Evolutionary conservation across 2,329 filamentous ascomycete genomes (phyloP).

Genomic region (Dactylonectria macrodidyma): DNA sequence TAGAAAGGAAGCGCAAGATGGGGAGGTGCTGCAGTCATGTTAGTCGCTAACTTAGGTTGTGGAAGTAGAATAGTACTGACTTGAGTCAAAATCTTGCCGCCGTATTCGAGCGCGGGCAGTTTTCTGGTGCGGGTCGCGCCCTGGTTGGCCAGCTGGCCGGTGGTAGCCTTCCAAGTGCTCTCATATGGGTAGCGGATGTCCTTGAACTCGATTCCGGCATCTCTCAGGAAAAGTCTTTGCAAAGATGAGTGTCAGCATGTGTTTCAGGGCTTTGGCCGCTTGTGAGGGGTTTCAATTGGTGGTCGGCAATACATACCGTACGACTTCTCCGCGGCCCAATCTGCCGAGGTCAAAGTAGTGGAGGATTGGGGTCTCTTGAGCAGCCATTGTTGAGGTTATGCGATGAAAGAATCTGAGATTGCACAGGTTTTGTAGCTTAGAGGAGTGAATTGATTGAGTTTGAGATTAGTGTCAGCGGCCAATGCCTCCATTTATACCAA

Average conservation of each 20-base stretch:
- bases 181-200: constrained; percentile 38
- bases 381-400: constrained; percentile 13
- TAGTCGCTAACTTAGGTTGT: background rate
- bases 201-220: constrained; percentile 35
- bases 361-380: constrained; percentile 32
- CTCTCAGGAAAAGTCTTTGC: constrained; percentile 38
- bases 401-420: background rate
- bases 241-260: background rate
- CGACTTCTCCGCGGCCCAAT: constrained; percentile 48
- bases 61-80: background rate
- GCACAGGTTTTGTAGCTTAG: too few species aligned
- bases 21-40: constrained; percentile 16
- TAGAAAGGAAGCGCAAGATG: constrained; percentile 55
- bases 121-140: constrained; percentile 50
- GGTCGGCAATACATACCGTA: constrained; percentile 36
- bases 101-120: constrained; percentile 54
- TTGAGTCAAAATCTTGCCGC: constrained; percentile 48
- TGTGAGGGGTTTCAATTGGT: background rate
- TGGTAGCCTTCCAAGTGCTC: constrained; percentile 35
- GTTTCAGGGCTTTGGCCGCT: too few species aligned
- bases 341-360: constrained; percentile 48
- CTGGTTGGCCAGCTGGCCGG: constrained; percentile 46
- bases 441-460: too few species aligned
- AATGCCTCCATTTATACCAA: background rate
- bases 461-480: background rate